Percentiles rank a stretch among this genome's conserved stretches.
Evolutionary conservation across 78 protist species (phyloP).

Genomic region (Dictyostelium capitatum): DNA sequence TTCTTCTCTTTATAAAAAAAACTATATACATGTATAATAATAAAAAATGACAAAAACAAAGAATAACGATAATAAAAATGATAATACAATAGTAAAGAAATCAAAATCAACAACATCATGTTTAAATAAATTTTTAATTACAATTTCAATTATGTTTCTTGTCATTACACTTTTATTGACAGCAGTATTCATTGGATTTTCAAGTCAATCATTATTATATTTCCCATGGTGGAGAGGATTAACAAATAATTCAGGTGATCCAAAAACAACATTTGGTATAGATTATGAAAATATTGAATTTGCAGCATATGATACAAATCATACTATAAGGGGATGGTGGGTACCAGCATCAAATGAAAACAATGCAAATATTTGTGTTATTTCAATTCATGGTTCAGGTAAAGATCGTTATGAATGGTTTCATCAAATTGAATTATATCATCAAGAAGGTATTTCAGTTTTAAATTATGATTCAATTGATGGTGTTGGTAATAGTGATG

Average conservation of each 20-base stretch:
- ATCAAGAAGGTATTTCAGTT: slow-evolving; percentile 21
- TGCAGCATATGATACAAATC: slow-evolving; percentile 23
- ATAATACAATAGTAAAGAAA: neutral
- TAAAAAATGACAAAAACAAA: no score
- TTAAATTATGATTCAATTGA: slow-evolving; percentile 49
- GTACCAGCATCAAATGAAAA: slow-evolving; percentile 39
- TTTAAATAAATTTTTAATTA: neutral
- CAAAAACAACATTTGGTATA: neutral
- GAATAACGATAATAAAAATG: no score
- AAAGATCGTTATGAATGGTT: slow-evolving; percentile 51
- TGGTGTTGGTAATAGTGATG: slow-evolving; percentile 31
- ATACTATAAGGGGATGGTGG: slow-evolving; percentile 70
- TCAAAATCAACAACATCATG: neutral
- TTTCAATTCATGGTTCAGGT: slow-evolving; percentile 61
- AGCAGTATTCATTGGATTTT: neutral
- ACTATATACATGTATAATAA: no score
- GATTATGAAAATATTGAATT: slow-evolving; percentile 33
- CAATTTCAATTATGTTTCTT: neutral
- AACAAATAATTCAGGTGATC: slow-evolving; percentile 18
- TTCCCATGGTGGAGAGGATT: slow-evolving; percentile 55
- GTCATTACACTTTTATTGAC: neutral
- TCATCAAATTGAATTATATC: slow-evolving; percentile 5
- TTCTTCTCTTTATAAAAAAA: no score
- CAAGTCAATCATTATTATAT: slow-evolving; percentile 22
- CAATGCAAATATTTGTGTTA: neutral